These are phyloP conservation scores for Blepharisma undulans DNA, from an alignment of 169 alveolate genomes.

Conservation along the genomic window DNA sequence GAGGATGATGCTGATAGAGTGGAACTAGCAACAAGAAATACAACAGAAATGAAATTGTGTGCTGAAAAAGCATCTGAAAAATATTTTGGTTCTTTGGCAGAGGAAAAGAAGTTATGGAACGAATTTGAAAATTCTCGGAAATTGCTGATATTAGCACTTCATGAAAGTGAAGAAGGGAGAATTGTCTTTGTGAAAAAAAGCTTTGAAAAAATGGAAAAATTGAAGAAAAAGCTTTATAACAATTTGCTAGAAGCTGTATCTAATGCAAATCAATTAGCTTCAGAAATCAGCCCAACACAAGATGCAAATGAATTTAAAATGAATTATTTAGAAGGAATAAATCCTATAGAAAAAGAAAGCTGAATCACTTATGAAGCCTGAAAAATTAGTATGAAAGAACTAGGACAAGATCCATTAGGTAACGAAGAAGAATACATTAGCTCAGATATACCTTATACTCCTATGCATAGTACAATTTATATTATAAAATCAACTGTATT, in stretches of 20 bases:
- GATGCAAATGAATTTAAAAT: neutral
- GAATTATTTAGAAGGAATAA: neutral
- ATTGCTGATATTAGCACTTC: neutral
- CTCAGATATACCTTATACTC: neutral
- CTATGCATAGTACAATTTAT: neutral
- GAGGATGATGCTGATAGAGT: slow-evolving; percentile 19
- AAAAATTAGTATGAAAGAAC: neutral
- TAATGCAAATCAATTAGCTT: neutral
- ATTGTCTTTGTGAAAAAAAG: neutral
- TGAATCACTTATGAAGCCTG: slow-evolving; percentile 27
- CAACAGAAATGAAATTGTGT: neutral
- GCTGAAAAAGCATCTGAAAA: slow-evolving; percentile 25
- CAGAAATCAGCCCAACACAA: neutral
- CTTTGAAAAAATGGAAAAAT: neutral
- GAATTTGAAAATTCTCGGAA: neutral
- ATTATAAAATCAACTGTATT: neutral
- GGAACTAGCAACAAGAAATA: neutral
- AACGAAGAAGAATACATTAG: neutral
- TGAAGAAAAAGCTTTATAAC: neutral
- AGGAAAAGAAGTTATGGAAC: neutral
- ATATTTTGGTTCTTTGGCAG: slow-evolving; percentile 10
- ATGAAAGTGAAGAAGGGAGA: slow-evolving; percentile 12
- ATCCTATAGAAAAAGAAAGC: neutral
- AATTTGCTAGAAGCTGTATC: neutral
- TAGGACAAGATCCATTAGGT: neutral